These are phyloP conservation scores for Candida mattraensis DNA, from an alignment of 805 yeast genomes.

Conservation along the genomic window DNA sequence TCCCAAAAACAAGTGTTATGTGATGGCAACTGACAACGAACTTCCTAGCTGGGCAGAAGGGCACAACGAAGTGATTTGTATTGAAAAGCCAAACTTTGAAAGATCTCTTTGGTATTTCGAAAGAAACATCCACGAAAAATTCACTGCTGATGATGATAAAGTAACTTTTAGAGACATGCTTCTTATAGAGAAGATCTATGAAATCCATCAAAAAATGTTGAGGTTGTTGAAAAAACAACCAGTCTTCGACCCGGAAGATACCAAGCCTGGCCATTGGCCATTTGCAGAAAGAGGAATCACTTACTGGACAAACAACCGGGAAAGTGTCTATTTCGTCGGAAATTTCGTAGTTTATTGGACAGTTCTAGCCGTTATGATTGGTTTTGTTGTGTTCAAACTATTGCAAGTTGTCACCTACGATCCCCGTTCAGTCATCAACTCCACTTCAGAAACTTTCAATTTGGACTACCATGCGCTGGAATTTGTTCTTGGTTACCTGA, in stretches of 20 bases:
- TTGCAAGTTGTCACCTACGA: constrained; percentile 18
- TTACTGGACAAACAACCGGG: constrained; percentile 48
- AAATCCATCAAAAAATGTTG: constrained; percentile 59
- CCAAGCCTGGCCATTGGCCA: constrained; percentile 67
- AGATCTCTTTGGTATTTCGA: constrained; percentile 79
- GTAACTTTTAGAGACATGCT: constrained; percentile 34
- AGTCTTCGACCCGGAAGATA: constrained; percentile 48
- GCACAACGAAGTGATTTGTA: constrained; percentile 88
- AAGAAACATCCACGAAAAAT: constrained; percentile 54
- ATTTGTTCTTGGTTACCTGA: constrained; percentile 53
- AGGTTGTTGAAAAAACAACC: constrained; percentile 46
- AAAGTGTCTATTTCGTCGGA: constrained; percentile 59
- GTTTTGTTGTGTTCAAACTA: constrained; percentile 16
- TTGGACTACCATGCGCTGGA: constrained; percentile 33
- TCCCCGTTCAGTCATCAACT: constrained; percentile 16
- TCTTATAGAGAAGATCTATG: constrained; percentile 52
- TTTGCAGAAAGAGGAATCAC: constrained; percentile 56
- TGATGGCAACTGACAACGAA: constrained; percentile 69
- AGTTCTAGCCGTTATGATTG: constrained; percentile 37
- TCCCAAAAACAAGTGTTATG: constrained; percentile 62
- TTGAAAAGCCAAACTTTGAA: constrained; percentile 65
- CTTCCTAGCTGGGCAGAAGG: constrained; percentile 81
- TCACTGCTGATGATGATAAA: constrained; percentile 34
- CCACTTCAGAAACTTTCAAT: constrained; percentile 10
- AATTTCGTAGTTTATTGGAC: constrained; percentile 59